Conservation (phyloP, 1,139 yeast genomes). For the Candida sanyaensis region DNA sequence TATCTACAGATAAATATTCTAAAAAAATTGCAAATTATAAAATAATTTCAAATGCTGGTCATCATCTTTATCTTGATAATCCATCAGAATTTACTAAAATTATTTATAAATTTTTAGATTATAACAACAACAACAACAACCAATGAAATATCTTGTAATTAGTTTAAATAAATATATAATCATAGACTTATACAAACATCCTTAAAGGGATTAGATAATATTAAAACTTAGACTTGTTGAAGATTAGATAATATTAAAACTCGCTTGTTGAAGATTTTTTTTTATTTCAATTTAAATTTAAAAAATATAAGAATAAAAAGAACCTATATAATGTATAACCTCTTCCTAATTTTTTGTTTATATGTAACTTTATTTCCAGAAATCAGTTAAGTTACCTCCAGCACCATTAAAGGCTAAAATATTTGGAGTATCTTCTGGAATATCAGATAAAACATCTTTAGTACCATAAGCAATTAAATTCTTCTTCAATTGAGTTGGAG, state of each 20-base stretch:
- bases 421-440: conserved; percentile 85
- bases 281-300: too few relatives aligned
- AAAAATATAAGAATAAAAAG: background rate
- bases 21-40: conserved; percentile 34
- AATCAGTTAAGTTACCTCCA: conserved; percentile 71
- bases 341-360: too few relatives aligned
- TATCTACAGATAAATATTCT: conserved; percentile 20
- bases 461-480: conserved; percentile 41
- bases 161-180: too few relatives aligned
- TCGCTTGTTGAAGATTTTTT: too few relatives aligned
- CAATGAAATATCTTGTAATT: too few relatives aligned
- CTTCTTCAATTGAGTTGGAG: conserved; percentile 32
- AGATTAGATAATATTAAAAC: too few relatives aligned
- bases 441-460: conserved; percentile 36
- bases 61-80: conserved; percentile 78
- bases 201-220: too few relatives aligned
- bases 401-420: conserved; percentile 91
- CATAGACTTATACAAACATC: too few relatives aligned
- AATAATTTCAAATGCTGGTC: conserved; percentile 64
- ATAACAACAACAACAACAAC: background rate
- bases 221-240: too few relatives aligned
- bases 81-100: conserved; percentile 38
- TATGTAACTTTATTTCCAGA: conserved; percentile 48
- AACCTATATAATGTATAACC: background rate
- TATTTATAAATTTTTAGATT: conserved; percentile 39